Conservation (phyloP, 2,329 filamentous ascomycete species). For the Myriosclerotinia scirpicola region DNA sequence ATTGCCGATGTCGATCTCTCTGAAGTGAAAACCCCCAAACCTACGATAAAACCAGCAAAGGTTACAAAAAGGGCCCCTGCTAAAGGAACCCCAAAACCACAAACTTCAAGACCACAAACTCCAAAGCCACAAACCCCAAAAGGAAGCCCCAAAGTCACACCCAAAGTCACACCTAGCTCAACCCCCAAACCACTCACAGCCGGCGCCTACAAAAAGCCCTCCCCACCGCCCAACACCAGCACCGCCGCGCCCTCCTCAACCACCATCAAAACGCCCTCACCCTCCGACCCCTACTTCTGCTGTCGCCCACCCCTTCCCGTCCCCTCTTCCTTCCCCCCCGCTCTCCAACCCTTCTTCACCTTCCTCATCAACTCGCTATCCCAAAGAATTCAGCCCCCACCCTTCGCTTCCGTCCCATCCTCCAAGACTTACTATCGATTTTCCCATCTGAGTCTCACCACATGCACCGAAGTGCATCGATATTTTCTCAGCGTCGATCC, state of each 20-base stretch:
- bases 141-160: background rate
- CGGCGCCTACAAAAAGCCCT: conserved; percentile 6
- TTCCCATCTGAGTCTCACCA: conserved; percentile 5
- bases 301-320: background rate
- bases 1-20: background rate
- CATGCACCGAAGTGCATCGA: conserved; percentile 14
- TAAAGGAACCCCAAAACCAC: background rate
- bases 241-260: background rate
- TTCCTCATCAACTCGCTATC: conserved; percentile 12
- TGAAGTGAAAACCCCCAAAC: background rate
- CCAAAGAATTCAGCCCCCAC: background rate
- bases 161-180: conserved; percentile 2
- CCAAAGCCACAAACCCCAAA: background rate
- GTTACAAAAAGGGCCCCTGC: background rate
- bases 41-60: background rate
- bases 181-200: background rate
- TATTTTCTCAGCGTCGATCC: conserved; percentile 1
- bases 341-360: conserved; percentile 10
- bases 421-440: conserved; percentile 9
- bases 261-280: background rate
- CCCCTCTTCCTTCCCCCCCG: background rate
- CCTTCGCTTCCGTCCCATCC: background rate
- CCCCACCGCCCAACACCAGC: conserved; percentile 6
- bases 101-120: background rate
- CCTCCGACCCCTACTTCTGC: background rate